Base-by-base conservation (phyloP, 2,329 filamentous ascomycete species). In the Talaromyces piceae region DNA sequence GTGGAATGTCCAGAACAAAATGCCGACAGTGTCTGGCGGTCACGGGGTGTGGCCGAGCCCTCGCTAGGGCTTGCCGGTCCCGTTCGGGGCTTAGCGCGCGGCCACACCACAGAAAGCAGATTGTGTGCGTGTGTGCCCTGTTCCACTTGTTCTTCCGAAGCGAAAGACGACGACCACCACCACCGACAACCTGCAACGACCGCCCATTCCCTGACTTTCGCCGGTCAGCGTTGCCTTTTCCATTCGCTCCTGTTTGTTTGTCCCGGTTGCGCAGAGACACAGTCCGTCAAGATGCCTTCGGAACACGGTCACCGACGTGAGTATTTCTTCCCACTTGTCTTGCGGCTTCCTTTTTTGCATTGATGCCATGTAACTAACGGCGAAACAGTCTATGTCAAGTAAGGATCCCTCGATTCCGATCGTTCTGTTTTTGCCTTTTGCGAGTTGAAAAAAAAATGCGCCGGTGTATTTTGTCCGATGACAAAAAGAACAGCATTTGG, bases 241-340 rank as follows among this genome's bases (percentile, higher is more conserved):
- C 33, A 63, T 66, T 65, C 63, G 64, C 70, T n/a, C 65, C 70
- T 69, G 59, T 64, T 64, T 60, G 62, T 66, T 67, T 65, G 65
- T 65, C 63, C 66, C 61, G 64, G 65, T 62, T 62, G 62, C 65
- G 68, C 67, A 69, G 68, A 68, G 68, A 68, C 66, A n/a, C n/a
- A 62, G 62, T 65, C 72, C 76, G 76, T 77, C 84, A 90, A 82
- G 75, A 93, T 93, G 87, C 82, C 86, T 86, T 85, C 87, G 72
- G 86, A 88, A 83, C 80, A 85, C 73, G 87, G 87, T 77, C 86
- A 91, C 84, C 83, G 87, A 86, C 80, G 87, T 91, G 78, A 87
- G 87, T 87, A 54, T 62, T 18, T 56, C 59, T 50, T 27, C n/a
- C n/a, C n/a, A n/a, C n/a, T 48, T 28, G 27, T 26, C 22, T 56